Evolutionary conservation across 2,329 filamentous ascomycete genomes (phyloP).

Genomic region (Dichotomopilus funicola): DNA sequence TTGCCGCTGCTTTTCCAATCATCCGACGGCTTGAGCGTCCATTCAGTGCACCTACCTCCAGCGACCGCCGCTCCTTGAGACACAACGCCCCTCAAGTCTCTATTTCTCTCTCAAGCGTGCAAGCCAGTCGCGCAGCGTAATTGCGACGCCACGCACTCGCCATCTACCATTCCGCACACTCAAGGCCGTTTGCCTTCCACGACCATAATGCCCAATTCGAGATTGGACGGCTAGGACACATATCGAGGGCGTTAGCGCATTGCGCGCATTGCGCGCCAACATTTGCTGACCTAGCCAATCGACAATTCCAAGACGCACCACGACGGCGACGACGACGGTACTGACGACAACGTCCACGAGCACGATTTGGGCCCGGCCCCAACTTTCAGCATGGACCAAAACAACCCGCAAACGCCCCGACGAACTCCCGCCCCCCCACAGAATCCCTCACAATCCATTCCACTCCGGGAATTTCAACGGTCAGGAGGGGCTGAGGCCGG

Average conservation of each 20-base stretch:
- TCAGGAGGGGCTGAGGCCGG: conserved; percentile 20
- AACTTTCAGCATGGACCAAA: conserved; percentile 22
- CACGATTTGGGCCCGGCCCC: neutral
- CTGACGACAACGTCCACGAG: neutral
- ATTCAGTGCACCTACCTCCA: no score
- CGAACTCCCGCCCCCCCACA: conserved; percentile 35
- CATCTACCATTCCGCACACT: neutral
- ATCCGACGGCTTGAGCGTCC: no score
- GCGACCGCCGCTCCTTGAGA: no score
- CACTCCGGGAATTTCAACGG: conserved; percentile 55
- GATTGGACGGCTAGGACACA: conserved; percentile 6
- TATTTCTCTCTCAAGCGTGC: no score
- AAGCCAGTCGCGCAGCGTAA: no score
- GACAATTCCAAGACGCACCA: neutral
- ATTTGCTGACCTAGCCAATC: neutral
- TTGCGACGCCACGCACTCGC: no score
- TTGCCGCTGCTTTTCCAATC: neutral
- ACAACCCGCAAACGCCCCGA: conserved; percentile 24
- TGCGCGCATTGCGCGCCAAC: conserved; percentile 10
- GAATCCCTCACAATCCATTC: conserved; percentile 56
- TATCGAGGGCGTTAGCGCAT: conserved; percentile 19
- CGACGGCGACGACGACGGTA: no score
- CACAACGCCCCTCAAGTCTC: no score
- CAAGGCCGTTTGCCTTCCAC: neutral
- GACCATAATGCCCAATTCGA: conserved; percentile 18